Conservation (phyloP, 2,329 filamentous ascomycete genomes). For the Plenodomus lindquistii region DNA sequence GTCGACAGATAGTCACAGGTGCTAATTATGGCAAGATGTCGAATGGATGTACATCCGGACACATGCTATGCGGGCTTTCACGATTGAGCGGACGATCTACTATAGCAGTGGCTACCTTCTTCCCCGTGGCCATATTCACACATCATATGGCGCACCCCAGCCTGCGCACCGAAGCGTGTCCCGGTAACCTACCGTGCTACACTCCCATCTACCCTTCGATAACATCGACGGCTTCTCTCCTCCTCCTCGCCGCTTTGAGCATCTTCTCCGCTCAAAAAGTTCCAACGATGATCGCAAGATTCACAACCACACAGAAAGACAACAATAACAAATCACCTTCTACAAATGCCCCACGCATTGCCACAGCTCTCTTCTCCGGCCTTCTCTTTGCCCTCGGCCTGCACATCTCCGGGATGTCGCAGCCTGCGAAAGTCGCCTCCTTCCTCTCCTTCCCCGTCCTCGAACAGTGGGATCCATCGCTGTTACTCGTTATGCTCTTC, state of each 20-base stretch:
- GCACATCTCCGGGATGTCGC: constrained; percentile 56
- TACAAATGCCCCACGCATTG: constrained; percentile 29
- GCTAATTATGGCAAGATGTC: constrained; percentile 24
- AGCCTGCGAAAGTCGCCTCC: constrained; percentile 54
- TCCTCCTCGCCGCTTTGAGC: constrained; percentile 41
- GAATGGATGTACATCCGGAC: constrained; percentile 59
- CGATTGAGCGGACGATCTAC: constrained; percentile 55
- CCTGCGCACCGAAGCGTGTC: constrained; percentile 47
- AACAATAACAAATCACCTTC: constrained; percentile 10
- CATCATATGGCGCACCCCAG: constrained; percentile 47
- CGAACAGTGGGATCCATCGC: constrained; percentile 54
- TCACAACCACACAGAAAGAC: constrained; percentile 1
- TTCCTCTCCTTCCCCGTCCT: constrained; percentile 54
- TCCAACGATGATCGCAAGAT: constrained; percentile 24
- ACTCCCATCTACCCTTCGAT: constrained; percentile 48
- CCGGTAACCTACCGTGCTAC: constrained; percentile 50
- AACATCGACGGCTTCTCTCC: constrained; percentile 30
- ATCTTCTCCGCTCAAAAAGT: constrained; percentile 25
- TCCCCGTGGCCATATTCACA: constrained; percentile 36
- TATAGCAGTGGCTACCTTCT: constrained; percentile 48
- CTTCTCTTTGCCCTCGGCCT: constrained; percentile 57
- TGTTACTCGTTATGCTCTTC: constrained; percentile 54
- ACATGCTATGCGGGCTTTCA: constrained; percentile 59
- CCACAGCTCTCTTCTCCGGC: constrained; percentile 52
- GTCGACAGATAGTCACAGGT: not conserved